These are phyloP conservation scores for Ophioceras dolichostomum DNA, from an alignment of 2,329 filamentous ascomycete genomes.

Conservation along the genomic window DNA sequence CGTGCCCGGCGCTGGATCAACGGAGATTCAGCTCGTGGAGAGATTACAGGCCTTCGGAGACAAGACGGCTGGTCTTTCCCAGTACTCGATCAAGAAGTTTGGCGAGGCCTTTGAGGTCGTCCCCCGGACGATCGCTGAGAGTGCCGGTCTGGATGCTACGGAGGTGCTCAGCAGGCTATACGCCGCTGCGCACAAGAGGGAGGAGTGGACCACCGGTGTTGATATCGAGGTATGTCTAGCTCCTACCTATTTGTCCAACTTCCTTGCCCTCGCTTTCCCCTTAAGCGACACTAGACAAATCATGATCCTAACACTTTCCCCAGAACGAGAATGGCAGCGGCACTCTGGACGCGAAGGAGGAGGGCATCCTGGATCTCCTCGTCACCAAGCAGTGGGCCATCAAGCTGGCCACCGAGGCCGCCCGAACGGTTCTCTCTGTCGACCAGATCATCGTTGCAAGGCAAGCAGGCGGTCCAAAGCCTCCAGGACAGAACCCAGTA, in stretches of 20 bases:
- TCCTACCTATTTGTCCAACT: too few species aligned
- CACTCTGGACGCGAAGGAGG: conserved; percentile 71
- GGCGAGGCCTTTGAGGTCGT: conserved; percentile 97
- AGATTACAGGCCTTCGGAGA: conserved; percentile 83
- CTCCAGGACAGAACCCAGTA: conserved; percentile 78
- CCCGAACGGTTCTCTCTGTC: conserved; percentile 85
- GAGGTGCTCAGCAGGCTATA: conserved; percentile 88
- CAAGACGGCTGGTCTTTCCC: conserved; percentile 81
- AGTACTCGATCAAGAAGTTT: conserved; percentile 96
- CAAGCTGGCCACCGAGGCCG: conserved; percentile 89
- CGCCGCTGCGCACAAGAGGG: conserved; percentile 81
- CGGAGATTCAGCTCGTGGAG: conserved; percentile 88
- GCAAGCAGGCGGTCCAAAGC: conserved; percentile 95
- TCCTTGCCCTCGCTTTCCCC: not conserved
- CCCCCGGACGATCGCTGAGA: conserved; percentile 86
- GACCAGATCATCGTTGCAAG: conserved; percentile 98
- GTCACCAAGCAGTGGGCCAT: conserved; percentile 94
- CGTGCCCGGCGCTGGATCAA: conserved; percentile 87
- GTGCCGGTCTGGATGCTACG: conserved; percentile 91
- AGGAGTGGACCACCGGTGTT: conserved; percentile 83
- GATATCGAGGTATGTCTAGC: conserved; percentile 68
- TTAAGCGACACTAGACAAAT: not conserved
- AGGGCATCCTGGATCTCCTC: conserved; percentile 86
- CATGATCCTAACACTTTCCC: not conserved
- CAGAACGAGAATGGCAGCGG: conserved; percentile 69